Evolutionary conservation across 2,329 filamentous ascomycete species (phyloP).

Genomic region (Penicillium digitatum): DNA sequence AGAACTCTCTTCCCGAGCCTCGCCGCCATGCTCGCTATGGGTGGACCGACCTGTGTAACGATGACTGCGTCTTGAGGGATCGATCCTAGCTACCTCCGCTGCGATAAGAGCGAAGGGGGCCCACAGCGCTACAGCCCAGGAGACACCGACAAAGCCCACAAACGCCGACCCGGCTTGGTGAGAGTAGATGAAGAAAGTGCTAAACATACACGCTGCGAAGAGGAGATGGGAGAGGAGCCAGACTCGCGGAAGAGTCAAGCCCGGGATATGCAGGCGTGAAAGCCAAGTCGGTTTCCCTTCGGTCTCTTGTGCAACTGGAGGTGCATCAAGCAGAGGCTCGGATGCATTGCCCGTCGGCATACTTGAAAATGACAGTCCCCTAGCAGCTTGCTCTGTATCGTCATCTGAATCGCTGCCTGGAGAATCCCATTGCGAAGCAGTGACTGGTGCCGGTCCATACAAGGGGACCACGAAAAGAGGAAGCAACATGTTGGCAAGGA

Average conservation of each 20-base stretch:
- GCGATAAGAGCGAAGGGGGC: slow-evolving; percentile 94
- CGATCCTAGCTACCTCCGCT: slow-evolving; percentile 80
- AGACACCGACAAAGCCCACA: slow-evolving; percentile 78
- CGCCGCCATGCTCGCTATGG: not conserved
- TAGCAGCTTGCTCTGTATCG: slow-evolving; percentile 19
- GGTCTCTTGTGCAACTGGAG: slow-evolving; percentile 7
- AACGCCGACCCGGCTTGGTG: slow-evolving; percentile 70
- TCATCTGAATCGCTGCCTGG: slow-evolving; percentile 9
- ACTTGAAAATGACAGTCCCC: slow-evolving; percentile 33
- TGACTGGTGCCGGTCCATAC: slow-evolving; percentile 47
- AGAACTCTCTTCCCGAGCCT: not conserved
- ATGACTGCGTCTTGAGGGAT: slow-evolving; percentile 59
- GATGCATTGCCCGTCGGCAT: slow-evolving; percentile 31
- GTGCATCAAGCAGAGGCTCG: slow-evolving; percentile 29
- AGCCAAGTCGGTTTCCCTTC: slow-evolving; percentile 43
- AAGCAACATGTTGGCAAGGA: slow-evolving; percentile 74
- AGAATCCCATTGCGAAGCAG: not conserved
- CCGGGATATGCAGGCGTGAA: slow-evolving; percentile 67
- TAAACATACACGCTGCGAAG: slow-evolving; percentile 76
- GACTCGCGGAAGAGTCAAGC: slow-evolving; percentile 78
- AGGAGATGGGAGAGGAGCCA: slow-evolving; percentile 85
- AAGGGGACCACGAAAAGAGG: slow-evolving; percentile 82
- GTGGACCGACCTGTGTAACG: slow-evolving; percentile 30
- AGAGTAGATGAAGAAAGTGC: slow-evolving; percentile 72
- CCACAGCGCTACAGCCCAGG: slow-evolving; percentile 91